Evolutionary conservation across 805 yeast species (phyloP), one percentile per base, ranked within the genome.

Genomic region (Lipomyces sp.): DNA sequence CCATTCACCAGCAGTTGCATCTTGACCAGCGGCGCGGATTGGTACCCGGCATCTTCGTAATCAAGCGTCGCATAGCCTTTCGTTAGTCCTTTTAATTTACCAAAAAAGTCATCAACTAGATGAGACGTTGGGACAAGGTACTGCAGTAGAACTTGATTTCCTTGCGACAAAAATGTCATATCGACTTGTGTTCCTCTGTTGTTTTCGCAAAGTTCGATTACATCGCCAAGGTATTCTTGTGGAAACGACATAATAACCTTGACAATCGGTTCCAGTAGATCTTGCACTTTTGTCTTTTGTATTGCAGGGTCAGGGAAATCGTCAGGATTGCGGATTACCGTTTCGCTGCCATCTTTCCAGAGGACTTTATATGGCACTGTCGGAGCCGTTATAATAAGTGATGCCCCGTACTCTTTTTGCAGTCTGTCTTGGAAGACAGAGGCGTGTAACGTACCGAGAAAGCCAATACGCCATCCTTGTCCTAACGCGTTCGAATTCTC

Each of bases 391-490:
- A 94, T 87, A 67, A 94, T 92, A 69, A 94, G 84, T 67, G 91
- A 88, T 1, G 97, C 92, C 5, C 98, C 98, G 75, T 95, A 93
- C 76, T 94, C 99, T 69, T 90, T 91, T 72, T 92, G 96, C 65
- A 94, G 80, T 60, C 99, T 81, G 73, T 95, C 98, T 73, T 90
- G 89, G 78, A 94, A 94, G 0, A 94, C 98, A 8, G 96, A 89
- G 0, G 98, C 98, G 80, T 94, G 99, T 42, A 94, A 79, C 0
- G 98, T 91, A 0, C 99, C 99, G 37, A 94, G 79, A 75, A 94
- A 94, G 0, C 99, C 99, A 45, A 94, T 79, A 77, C 98, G 86
- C 99, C 99, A 94, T 45, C 99, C 99, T 74, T 93, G 95, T 0
- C 99, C 99, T 64, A 94, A 80, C 0, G 98, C 98, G 75, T 88